phyloP scores from a whole-genome alignment of 768 basidiomycete genomes.

The Kwoniella newhampshirensis region DNA sequence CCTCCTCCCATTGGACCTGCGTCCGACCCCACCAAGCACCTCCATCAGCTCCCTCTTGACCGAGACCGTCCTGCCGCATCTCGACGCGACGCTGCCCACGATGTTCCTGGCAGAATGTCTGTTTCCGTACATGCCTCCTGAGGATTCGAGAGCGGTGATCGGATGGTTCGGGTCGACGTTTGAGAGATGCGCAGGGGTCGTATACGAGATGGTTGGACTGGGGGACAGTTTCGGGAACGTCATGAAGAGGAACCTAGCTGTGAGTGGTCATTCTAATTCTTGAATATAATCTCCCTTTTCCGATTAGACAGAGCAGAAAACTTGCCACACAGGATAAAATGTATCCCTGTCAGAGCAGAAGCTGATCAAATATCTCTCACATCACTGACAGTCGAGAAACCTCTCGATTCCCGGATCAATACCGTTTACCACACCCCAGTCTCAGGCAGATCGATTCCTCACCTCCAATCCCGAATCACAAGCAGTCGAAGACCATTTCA shows the following conservation, averaged over 20 bases:
- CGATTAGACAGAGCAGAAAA: too few relatives aligned
- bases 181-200: constrained; percentile 55
- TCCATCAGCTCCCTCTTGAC: background rate
- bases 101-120: constrained; percentile 91
- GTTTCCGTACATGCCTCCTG: constrained; percentile 77
- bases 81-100: constrained; percentile 70
- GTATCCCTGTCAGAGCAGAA: too few relatives aligned
- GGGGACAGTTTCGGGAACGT: constrained; percentile 84
- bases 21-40: constrained; percentile 53
- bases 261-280: constrained; percentile 46
- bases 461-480: constrained; percentile 17
- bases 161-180: constrained; percentile 69
- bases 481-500: constrained; percentile 57
- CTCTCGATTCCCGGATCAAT: constrained; percentile 72
- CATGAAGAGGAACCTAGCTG: constrained; percentile 84
- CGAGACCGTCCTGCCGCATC: constrained; percentile 31
- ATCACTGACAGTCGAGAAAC: constrained; percentile 66
- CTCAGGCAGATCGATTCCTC: constrained; percentile 65
- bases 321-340: too few relatives aligned
- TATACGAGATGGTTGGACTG: constrained; percentile 93
- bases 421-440: constrained; percentile 62
- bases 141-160: constrained; percentile 63
- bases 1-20: constrained; percentile 75
- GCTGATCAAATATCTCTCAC: background rate
- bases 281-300: too few relatives aligned